Evolutionary conservation across 768 basidiomycete genomes (phyloP).

Genomic region (Lactarius trivialis): DNA sequence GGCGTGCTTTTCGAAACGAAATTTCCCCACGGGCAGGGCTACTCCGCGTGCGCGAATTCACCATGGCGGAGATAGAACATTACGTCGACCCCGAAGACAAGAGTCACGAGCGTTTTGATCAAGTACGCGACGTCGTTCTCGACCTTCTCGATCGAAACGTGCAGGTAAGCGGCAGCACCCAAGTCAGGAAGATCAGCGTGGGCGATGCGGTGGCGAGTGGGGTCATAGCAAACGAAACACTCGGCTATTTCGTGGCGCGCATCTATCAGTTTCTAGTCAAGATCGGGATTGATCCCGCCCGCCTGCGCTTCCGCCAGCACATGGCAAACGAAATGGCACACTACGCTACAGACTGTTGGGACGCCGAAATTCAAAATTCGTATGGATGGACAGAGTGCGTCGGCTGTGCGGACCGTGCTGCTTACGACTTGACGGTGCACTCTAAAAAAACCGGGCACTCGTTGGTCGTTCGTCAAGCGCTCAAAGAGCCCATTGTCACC

Average conservation of each 20-base stretch:
- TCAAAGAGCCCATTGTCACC: slow-evolving; percentile 78
- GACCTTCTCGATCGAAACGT: slow-evolving; percentile 74
- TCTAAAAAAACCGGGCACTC: slow-evolving; percentile 75
- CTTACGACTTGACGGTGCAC: slow-evolving; percentile 93
- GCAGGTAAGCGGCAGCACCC: slow-evolving; percentile 69
- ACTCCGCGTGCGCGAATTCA: slow-evolving; percentile 96
- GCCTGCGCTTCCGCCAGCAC: slow-evolving; percentile 93
- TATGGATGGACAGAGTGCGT: slow-evolving; percentile 97
- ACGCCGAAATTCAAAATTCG: slow-evolving; percentile 93
- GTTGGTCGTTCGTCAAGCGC: slow-evolving; percentile 77
- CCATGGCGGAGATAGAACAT: slow-evolving; percentile 99
- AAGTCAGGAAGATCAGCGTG: slow-evolving; percentile 59
- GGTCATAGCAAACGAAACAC: slow-evolving; percentile 92
- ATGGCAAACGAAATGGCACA: slow-evolving; percentile 99
- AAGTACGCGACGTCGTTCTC: slow-evolving; percentile 70
- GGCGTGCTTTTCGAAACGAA: slow-evolving; percentile 94
- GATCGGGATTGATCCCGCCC: slow-evolving; percentile 80
- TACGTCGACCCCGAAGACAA: slow-evolving; percentile 95
- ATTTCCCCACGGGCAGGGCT: slow-evolving; percentile 96
- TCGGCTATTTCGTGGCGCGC: slow-evolving; percentile 94
- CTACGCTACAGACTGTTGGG: slow-evolving; percentile 99
- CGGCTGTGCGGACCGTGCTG: slow-evolving; percentile 96
- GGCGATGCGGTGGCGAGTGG: slow-evolving; percentile 86
- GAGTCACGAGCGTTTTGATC: slow-evolving; percentile 73
- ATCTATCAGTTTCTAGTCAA: slow-evolving; percentile 84